Percentiles rank a stretch among this genome's conserved stretches.
Evolutionary conservation across 1,284 basidiomycete species (phyloP).

Genomic region (Coniophora puteana): DNA sequence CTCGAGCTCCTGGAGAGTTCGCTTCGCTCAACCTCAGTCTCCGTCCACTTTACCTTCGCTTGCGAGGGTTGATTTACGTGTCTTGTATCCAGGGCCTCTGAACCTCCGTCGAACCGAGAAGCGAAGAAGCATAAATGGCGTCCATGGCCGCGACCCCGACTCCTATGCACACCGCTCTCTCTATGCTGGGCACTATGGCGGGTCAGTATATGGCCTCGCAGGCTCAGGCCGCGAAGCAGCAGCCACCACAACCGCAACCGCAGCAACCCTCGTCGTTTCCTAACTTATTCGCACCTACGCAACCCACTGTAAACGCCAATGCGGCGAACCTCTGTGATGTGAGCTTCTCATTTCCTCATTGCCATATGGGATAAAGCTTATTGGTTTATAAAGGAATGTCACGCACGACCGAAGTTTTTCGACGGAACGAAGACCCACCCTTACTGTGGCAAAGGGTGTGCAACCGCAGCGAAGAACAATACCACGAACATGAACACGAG

Average conservation of each 20-base stretch:
- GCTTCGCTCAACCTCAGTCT: conserved; percentile 4
- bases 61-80: too few species aligned
- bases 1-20: conserved; percentile 28
- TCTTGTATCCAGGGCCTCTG: too few species aligned
- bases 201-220: conserved; percentile 43
- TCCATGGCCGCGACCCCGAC: conserved; percentile 37
- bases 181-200: conserved; percentile 46
- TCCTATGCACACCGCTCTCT: conserved; percentile 48
- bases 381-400: conserved; percentile 38
- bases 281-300: conserved; percentile 19
- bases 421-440: conserved; percentile 34
- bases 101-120: too few species aligned
- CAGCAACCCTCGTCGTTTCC: too few species aligned
- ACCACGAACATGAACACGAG: conserved; percentile 8
- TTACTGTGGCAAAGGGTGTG: conserved; percentile 34
- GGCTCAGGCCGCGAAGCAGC: conserved; percentile 25
- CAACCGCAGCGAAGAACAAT: conserved; percentile 26
- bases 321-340: conserved; percentile 26
- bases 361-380: conserved; percentile 9
- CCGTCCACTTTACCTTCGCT: too few species aligned
- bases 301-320: conserved; percentile 21
- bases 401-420: conserved; percentile 45
- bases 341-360: conserved; percentile 8
- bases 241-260: conserved; percentile 21
- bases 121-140: too few species aligned